Percentiles rank a stretch among this genome's conserved stretches.
These are phyloP conservation scores for Geotrichum bryndzae DNA, from an alignment of 1,139 yeast genomes.

Conservation along the genomic window DNA sequence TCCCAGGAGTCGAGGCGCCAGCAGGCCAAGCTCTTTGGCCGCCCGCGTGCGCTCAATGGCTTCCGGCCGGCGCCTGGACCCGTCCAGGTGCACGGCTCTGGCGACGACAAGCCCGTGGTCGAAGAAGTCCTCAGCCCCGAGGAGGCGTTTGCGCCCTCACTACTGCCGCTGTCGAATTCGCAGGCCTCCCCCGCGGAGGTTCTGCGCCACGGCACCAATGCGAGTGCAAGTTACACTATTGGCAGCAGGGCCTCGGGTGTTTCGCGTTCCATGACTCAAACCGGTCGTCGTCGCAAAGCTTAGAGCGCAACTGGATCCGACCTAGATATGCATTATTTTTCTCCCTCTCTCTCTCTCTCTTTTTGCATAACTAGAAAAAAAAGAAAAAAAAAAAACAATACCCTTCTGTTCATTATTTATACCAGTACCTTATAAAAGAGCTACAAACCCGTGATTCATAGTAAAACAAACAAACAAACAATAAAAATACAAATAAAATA, in stretches of 20 bases:
- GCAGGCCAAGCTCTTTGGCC: background rate
- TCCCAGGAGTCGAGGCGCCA: background rate
- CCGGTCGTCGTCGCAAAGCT: constrained; percentile 8
- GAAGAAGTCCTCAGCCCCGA: background rate
- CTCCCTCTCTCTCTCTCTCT: no score
- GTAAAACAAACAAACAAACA: no score
- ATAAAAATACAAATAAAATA: no score
- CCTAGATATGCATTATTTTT: background rate
- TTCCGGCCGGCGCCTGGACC: constrained; percentile 1
- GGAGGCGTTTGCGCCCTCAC: background rate
- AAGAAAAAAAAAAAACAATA: no score
- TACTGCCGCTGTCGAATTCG: background rate
- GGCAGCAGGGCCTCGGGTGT: constrained; percentile 11
- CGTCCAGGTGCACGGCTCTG: background rate
- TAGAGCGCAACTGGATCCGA: background rate
- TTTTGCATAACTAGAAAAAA: background rate
- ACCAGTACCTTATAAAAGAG: no score
- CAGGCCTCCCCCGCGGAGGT: background rate
- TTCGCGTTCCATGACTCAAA: constrained; percentile 1
- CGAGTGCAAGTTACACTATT: background rate
- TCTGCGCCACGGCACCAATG: background rate
- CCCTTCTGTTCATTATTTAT: no score
- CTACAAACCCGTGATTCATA: no score
- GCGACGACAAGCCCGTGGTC: background rate
- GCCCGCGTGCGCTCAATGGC: constrained; percentile 12